Conservation (phyloP, 306 rosid genomes). For the Ochetophila trinervis region DNA sequence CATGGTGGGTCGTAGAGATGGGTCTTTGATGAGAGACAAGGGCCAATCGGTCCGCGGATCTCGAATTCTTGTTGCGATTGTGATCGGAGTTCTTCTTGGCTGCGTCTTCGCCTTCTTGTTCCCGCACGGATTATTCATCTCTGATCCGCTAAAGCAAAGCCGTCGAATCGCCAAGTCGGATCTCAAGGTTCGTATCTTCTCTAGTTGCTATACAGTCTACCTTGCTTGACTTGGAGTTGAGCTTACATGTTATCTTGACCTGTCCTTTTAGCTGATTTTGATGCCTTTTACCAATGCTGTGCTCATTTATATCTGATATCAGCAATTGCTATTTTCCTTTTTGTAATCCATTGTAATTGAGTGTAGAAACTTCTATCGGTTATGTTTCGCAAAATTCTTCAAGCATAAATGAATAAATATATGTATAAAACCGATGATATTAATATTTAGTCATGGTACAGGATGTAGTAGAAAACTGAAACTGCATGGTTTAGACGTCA, state of each 20-base stretch:
- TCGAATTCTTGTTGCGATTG: slow-evolving; percentile 46
- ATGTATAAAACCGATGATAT: too few relatives aligned
- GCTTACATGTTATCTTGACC: neutral
- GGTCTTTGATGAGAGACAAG: slow-evolving; percentile 54
- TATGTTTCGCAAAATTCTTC: too few relatives aligned
- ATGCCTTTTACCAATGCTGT: neutral
- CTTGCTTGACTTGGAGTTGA: neutral
- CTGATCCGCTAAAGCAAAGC: slow-evolving; percentile 30
- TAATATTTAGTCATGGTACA: too few relatives aligned
- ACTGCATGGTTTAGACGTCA: too few relatives aligned
- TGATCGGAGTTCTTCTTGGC: slow-evolving; percentile 61
- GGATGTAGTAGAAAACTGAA: too few relatives aligned
- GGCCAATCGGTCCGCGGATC: slow-evolving; percentile 43
- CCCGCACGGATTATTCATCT: slow-evolving; percentile 50
- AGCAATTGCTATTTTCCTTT: too few relatives aligned
- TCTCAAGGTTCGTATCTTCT: slow-evolving; percentile 42
- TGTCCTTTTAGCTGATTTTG: neutral
- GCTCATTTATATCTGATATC: neutral
- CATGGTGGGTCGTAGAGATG: slow-evolving; percentile 77
- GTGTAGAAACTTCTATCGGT: too few relatives aligned
- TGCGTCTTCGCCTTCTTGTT: slow-evolving; percentile 50
- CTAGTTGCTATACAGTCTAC: neutral
- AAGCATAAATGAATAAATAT: too few relatives aligned
- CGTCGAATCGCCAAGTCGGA: slow-evolving; percentile 38
- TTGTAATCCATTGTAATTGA: too few relatives aligned